Percentiles rank a stretch among this genome's conserved stretches.
Conservation (phyloP, 129 eudicot species). For the Arctium lappa region DNA sequence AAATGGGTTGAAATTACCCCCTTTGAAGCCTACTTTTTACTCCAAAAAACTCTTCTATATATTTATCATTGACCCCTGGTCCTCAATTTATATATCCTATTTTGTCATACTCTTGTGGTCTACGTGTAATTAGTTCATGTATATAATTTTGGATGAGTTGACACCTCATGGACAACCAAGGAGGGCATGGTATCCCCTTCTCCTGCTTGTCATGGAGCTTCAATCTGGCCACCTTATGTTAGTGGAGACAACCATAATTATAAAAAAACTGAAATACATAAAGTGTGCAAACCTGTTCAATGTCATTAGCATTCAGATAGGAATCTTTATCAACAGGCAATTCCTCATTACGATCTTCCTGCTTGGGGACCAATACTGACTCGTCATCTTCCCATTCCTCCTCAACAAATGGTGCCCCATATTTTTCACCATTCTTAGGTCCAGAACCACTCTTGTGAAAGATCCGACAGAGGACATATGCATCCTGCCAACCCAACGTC, state of each 20-base stretch:
- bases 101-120: background rate
- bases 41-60: background rate
- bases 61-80: background rate
- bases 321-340: slow-evolving; percentile 55
- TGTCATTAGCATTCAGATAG: slow-evolving; percentile 58
- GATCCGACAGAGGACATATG: slow-evolving; percentile 73
- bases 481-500: slow-evolving; percentile 48
- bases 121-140: background rate
- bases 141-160: background rate
- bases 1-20: background rate
- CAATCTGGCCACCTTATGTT: background rate
- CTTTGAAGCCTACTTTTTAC: background rate
- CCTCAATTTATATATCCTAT: background rate
- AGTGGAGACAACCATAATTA: background rate
- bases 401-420: slow-evolving; percentile 77
- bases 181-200: background rate
- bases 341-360: slow-evolving; percentile 36
- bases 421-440: slow-evolving; percentile 91
- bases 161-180: background rate
- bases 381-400: slow-evolving; percentile 87
- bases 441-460: slow-evolving; percentile 91
- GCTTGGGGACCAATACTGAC: slow-evolving; percentile 38
- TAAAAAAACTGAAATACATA: slow-evolving; percentile 1
- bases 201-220: background rate
- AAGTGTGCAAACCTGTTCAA: slow-evolving; percentile 63